A percentile compares a stretch with the other conserved stretches of the same genome.
Evolutionary conservation across 768 basidiomycete species (phyloP).

Genomic region (Suillus cothurnatus): DNA sequence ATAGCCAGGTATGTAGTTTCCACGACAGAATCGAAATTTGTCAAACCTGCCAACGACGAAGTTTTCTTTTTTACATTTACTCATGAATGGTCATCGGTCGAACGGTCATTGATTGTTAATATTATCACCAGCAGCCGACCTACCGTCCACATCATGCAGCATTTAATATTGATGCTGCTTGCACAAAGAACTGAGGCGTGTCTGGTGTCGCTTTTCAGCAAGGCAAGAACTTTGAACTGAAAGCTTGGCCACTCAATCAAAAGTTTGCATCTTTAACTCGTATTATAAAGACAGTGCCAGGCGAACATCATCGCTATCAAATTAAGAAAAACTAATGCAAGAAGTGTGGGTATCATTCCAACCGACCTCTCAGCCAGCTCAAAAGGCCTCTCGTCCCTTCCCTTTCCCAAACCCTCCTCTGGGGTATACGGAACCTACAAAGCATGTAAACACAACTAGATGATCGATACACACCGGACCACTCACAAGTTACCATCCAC

Average conservation of each 20-base stretch:
- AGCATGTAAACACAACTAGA: slow-evolving; percentile 2
- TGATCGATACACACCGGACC: background rate
- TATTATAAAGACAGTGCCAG: background rate
- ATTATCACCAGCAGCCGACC: background rate
- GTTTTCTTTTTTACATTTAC: too few species aligned
- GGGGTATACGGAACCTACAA: slow-evolving; percentile 78
- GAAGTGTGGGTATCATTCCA: slow-evolving; percentile 46
- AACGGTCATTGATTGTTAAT: too few species aligned
- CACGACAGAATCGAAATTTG: too few species aligned
- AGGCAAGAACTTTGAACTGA: background rate
- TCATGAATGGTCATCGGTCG: too few species aligned
- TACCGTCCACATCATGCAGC: background rate
- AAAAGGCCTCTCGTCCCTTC: slow-evolving; percentile 83
- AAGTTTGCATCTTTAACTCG: background rate
- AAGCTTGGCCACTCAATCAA: background rate
- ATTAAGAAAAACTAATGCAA: background rate
- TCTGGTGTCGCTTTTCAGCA: background rate
- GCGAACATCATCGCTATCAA: background rate
- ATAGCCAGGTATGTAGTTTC: too few species aligned
- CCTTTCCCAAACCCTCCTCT: slow-evolving; percentile 81
- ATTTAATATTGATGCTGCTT: background rate
- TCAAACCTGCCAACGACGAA: too few species aligned
- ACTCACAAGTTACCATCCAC: slow-evolving; percentile 86
- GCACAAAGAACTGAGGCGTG: background rate
- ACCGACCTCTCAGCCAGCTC: slow-evolving; percentile 76